phyloP scores from a whole-genome alignment of 164 flowering plant genomes.

The Tinospora cordifolia region DNA sequence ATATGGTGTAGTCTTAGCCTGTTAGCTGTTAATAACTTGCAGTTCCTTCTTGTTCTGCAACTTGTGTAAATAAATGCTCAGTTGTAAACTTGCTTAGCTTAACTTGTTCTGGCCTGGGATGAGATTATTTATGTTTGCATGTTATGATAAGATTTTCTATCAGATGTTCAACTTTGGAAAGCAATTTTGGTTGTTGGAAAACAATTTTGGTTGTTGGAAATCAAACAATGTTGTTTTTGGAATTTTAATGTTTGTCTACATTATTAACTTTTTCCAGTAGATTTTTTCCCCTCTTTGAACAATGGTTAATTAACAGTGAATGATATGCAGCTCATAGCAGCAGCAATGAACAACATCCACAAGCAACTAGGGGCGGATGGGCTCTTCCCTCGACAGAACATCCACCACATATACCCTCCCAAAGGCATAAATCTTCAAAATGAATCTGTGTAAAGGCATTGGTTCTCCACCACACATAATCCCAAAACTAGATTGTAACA shows the following conservation, averaged over 20 bases:
- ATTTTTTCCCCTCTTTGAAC: no score
- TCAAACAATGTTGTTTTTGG: no score
- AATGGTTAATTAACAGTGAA: neutral
- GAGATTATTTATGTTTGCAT: neutral
- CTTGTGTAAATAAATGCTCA: no score
- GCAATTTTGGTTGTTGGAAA: no score
- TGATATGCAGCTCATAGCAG: constrained; percentile 20
- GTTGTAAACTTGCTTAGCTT: no score
- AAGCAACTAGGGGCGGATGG: constrained; percentile 39
- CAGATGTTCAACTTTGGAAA: neutral
- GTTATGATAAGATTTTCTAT: neutral
- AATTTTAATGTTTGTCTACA: neutral
- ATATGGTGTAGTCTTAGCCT: no score
- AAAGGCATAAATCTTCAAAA: constrained; percentile 1
- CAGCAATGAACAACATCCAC: constrained; percentile 22
- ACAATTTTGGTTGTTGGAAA: no score
- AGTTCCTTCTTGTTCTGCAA: no score
- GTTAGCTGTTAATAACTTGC: no score
- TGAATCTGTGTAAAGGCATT: no score
- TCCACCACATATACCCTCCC: neutral
- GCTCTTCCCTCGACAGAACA: constrained; percentile 56
- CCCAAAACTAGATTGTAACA: no score
- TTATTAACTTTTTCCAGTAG: neutral
- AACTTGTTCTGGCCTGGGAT: neutral
- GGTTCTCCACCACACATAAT: no score